phyloP scores from a whole-genome alignment of 495 filamentous ascomycete genomes.

The Neurospora cerealis region DNA sequence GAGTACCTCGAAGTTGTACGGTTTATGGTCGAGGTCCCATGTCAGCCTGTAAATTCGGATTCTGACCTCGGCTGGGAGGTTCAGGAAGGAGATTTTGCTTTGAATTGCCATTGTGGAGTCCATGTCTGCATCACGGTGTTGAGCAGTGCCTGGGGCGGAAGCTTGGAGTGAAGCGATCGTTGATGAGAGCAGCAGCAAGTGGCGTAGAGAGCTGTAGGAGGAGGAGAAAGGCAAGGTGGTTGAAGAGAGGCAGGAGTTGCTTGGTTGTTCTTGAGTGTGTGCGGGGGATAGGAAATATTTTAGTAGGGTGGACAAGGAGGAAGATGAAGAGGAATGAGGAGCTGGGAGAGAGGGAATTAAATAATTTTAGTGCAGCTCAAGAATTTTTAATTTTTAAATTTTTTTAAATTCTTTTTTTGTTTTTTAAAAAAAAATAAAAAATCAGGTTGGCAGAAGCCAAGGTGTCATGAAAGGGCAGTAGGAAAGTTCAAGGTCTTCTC shows the following conservation, averaged over 20 bases:
- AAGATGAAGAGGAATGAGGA: not conserved
- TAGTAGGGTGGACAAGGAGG: not conserved
- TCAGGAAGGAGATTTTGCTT: not conserved
- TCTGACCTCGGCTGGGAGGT: not conserved
- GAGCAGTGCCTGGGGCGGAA: not conserved
- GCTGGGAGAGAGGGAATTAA: not conserved
- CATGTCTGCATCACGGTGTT: not conserved
- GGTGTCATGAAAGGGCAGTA: not conserved
- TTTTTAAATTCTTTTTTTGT: no score
- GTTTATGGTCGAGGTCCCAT: not conserved
- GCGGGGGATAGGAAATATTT: not conserved
- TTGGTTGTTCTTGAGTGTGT: not conserved
- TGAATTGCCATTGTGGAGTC: not conserved
- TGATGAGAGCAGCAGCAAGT: not conserved
- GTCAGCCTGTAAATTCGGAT: not conserved
- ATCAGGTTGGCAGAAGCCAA: not conserved
- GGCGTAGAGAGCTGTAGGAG: not conserved
- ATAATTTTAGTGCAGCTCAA: not conserved
- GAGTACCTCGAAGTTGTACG: not conserved
- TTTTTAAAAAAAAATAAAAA: not conserved
- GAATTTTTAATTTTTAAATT: no score
- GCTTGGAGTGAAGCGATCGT: not conserved
- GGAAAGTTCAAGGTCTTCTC: not conserved
- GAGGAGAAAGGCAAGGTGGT: not conserved
- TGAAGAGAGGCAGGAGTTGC: not conserved